These are phyloP conservation scores for Lactarius sanguifluus DNA, from an alignment of 768 basidiomycete genomes.

Conservation along the genomic window DNA sequence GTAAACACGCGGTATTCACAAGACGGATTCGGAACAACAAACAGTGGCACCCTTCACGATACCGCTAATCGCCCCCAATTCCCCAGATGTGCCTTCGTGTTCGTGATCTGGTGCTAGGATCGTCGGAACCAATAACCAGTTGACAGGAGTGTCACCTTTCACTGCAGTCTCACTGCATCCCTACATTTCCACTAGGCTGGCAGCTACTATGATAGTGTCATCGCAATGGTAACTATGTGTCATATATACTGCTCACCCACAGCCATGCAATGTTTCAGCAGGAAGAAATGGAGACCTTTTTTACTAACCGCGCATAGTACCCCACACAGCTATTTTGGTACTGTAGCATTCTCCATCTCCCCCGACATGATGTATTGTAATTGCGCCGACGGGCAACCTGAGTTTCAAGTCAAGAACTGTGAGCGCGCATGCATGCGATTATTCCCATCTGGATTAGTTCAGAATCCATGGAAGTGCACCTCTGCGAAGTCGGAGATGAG, in stretches of 20 bases:
- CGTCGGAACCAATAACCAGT: not conserved
- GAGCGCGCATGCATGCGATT: not conserved
- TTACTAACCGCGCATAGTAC: not conserved
- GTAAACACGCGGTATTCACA: slow-evolving; percentile 12
- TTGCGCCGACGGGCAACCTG: not conserved
- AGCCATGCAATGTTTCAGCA: not conserved
- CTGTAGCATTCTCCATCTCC: not conserved
- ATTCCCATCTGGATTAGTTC: not conserved
- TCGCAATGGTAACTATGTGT: too few relatives aligned
- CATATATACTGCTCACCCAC: not conserved
- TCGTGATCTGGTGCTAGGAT: not conserved
- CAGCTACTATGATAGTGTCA: too few relatives aligned
- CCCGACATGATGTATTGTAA: not conserved
- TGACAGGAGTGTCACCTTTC: not conserved
- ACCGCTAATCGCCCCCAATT: not conserved
- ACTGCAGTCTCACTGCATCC: not conserved
- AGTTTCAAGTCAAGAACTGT: not conserved
- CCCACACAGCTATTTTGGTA: not conserved
- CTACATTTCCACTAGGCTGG: not conserved
- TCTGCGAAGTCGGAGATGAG: not conserved
- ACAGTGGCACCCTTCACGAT: not conserved
- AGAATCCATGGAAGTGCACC: not conserved
- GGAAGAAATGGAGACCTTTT: not conserved
- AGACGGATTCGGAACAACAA: too few relatives aligned
- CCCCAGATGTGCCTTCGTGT: not conserved